Conservation (phyloP, 139 green algal species). For the Closterium sp. region DNA sequence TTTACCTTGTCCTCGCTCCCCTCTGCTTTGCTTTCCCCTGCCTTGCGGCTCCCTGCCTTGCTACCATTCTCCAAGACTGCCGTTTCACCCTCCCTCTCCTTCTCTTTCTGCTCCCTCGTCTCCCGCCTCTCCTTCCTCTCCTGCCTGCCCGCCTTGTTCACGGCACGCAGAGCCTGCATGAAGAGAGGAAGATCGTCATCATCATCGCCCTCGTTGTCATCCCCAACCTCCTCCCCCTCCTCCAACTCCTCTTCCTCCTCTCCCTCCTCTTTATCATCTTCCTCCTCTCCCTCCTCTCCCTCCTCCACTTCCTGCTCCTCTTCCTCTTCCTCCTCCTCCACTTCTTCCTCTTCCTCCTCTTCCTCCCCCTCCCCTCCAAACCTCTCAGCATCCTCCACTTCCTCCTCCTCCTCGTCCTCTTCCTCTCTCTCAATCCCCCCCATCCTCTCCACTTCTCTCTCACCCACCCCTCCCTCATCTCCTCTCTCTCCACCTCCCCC, state of each 20-base stretch:
- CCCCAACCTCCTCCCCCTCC: background rate
- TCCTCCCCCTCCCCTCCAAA: background rate
- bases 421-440: slow-evolving; percentile 1
- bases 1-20: background rate
- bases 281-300: background rate
- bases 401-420: background rate
- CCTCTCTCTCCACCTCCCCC: slow-evolving; percentile 16
- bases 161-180: background rate
- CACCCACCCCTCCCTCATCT: background rate
- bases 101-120: background rate
- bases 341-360: background rate
- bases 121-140: background rate
- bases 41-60: background rate
- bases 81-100: background rate
- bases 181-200: slow-evolving; percentile 10
- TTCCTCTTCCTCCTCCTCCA: background rate
- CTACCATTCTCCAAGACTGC: background rate
- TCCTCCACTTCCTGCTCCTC: background rate
- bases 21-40: background rate
- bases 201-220: slow-evolving; percentile 5
- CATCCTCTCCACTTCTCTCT: background rate
- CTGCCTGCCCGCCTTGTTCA: background rate
- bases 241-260: background rate
- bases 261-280: slow-evolving; percentile 5
- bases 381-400: background rate